Evolutionary conservation across 495 filamentous ascomycete species (phyloP).

Genomic region (Entonaema liquescens): DNA sequence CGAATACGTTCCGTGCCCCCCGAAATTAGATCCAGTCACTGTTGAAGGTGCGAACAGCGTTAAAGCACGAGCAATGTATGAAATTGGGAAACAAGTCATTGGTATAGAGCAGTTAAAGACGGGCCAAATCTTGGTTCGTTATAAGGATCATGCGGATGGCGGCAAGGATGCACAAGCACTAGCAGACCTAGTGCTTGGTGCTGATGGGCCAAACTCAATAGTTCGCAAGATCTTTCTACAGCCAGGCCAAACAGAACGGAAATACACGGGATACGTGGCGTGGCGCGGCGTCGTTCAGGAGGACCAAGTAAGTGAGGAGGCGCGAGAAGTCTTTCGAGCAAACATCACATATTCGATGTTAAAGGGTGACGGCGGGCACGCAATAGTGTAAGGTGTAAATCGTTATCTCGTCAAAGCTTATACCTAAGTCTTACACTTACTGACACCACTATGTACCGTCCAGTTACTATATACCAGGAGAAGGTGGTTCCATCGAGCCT

Average conservation of each 20-base stretch:
- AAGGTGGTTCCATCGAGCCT: constrained; percentile 50
- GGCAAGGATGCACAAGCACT: background rate
- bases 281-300: background rate
- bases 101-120: background rate
- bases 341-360: constrained; percentile 9
- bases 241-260: background rate
- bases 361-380: constrained; percentile 4
- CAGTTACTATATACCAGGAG: constrained; percentile 51
- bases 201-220: background rate
- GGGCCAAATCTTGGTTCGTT: background rate
- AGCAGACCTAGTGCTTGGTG: background rate
- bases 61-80: background rate
- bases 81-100: background rate
- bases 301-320: background rate
- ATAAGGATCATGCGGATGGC: background rate
- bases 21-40: background rate
- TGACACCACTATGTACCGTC: background rate
- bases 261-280: background rate
- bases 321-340: constrained; percentile 3
- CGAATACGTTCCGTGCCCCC: background rate
- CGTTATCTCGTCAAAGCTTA: background rate
- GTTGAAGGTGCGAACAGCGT: background rate
- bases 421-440: background rate
- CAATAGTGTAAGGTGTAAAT: constrained; percentile 1
- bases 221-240: background rate